These are phyloP conservation scores for Lepidium africanum DNA, from an alignment of 345 rosid species.

Conservation along the genomic window DNA sequence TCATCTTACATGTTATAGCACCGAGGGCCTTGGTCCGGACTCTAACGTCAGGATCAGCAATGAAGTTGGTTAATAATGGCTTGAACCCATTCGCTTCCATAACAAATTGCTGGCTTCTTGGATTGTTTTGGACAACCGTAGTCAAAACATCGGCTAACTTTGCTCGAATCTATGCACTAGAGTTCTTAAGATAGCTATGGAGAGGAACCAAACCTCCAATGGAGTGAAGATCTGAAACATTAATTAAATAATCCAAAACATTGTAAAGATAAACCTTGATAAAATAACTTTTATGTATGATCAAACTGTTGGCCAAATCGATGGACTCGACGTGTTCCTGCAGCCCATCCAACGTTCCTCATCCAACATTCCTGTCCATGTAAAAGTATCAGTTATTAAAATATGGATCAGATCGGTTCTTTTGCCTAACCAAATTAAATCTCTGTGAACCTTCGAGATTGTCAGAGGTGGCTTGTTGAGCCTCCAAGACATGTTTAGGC, in stretches of 20 bases:
- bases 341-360: no score
- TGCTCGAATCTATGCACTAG: conserved; percentile 71
- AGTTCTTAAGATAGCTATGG: conserved; percentile 63
- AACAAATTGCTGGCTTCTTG: conserved; percentile 75
- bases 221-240: conserved; percentile 67
- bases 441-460: conserved; percentile 60
- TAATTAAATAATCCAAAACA: neutral
- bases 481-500: conserved; percentile 56
- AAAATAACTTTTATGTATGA: neutral
- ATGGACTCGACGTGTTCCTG: conserved; percentile 26
- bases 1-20: conserved; percentile 94
- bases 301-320: conserved; percentile 27
- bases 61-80: conserved; percentile 58
- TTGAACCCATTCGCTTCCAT: conserved; percentile 96
- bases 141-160: conserved; percentile 85
- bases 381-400: neutral
- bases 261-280: neutral
- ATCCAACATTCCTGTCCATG: conserved; percentile 27
- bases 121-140: conserved; percentile 90
- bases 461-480: conserved; percentile 62
- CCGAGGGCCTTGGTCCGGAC: conserved; percentile 79
- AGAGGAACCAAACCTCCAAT: conserved; percentile 90
- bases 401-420: neutral
- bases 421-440: neutral
- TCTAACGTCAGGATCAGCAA: conserved; percentile 53